Evolutionary conservation across 768 basidiomycete species (phyloP), one percentile per base, ranked within the genome.

Genomic region (Suillus lakei): DNA sequence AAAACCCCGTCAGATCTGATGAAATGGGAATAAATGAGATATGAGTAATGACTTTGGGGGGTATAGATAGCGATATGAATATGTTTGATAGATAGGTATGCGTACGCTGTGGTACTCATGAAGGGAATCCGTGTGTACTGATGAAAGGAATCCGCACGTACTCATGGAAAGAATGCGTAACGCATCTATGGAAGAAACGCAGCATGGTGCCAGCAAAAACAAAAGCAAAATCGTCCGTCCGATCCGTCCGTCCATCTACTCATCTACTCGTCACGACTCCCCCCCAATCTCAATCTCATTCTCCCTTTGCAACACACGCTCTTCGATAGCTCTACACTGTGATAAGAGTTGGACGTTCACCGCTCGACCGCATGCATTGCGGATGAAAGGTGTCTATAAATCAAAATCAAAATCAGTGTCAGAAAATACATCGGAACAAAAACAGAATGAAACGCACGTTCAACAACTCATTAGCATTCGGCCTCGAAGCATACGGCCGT

Each of bases 321-420:
- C 83, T 77, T 92, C 91, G 65, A 92, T 88, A 36, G 86, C 78
- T 72, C 84, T 85, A 74, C 91, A 92, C 66, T 89, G 87, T 50
- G 85, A 79, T 51, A 92, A 83, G 44, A 92, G 79, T 66, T 90
- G 86, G 30, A 87, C 77, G 64, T 91, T 85, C n/a, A 90, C 88
- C 28, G 81, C 72, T 23, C 90, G 88, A 23, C 89, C 88, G 71
- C 89, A 89, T 1, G 89, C 87, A 64, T 87, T 89, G 62, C 85
- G 85, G 62, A 91, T 82, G 72, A 91, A 91, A 4, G 85, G 76
- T 56, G 82, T 84, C 90, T 93, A 69, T 9, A 43, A 50, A 16
- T 16, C 13, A 21, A 34, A 34, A 43, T 44, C 30, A 62, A 6
- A 50, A 50, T 16, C 15, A n/a, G n/a, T n/a, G 65, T 66, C n/a